These are phyloP conservation scores for Macrophomina tecta DNA, from an alignment of 2,329 filamentous ascomycete species.

Conservation along the genomic window DNA sequence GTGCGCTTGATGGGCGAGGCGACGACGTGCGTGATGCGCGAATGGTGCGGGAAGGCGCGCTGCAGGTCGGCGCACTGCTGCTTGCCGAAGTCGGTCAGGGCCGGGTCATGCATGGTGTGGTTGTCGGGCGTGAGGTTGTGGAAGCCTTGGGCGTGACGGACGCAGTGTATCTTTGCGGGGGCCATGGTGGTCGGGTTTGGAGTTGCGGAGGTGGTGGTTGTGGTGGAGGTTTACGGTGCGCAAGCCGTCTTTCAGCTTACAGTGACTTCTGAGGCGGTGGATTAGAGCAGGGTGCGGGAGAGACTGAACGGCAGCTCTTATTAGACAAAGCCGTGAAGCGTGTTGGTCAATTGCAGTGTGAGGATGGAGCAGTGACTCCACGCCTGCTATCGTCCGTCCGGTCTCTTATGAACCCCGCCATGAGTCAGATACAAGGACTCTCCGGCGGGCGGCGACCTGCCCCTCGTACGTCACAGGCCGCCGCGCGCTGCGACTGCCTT, in stretches of 20 bases:
- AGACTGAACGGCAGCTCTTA: background rate
- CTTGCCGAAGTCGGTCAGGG: slow-evolving; percentile 72
- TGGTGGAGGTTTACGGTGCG: background rate
- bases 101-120: slow-evolving; percentile 66
- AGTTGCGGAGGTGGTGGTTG: background rate
- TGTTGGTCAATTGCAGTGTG: slow-evolving; percentile 18
- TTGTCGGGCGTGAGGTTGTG: slow-evolving; percentile 76
- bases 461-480: slow-evolving; percentile 6
- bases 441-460: background rate
- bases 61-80: slow-evolving; percentile 64
- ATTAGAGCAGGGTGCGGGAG: too few relatives aligned
- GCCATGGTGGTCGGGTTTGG: slow-evolving; percentile 36
- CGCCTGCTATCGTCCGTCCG: background rate
- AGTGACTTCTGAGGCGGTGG: too few relatives aligned
- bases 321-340: background rate
- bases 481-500: background rate
- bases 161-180: slow-evolving; percentile 63
- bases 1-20: slow-evolving; percentile 81
- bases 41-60: slow-evolving; percentile 67
- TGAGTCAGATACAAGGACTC: background rate
- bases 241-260: too few relatives aligned
- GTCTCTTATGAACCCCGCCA: slow-evolving; percentile 6
- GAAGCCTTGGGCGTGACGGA: slow-evolving; percentile 76
- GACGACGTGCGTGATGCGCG: slow-evolving; percentile 68
- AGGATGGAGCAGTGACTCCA: slow-evolving; percentile 15